A percentile compares a stretch with the other conserved stretches of the same genome.
phyloP scores from a whole-genome alignment of 306 rosid species.

The Arachis stenosperma region DNA sequence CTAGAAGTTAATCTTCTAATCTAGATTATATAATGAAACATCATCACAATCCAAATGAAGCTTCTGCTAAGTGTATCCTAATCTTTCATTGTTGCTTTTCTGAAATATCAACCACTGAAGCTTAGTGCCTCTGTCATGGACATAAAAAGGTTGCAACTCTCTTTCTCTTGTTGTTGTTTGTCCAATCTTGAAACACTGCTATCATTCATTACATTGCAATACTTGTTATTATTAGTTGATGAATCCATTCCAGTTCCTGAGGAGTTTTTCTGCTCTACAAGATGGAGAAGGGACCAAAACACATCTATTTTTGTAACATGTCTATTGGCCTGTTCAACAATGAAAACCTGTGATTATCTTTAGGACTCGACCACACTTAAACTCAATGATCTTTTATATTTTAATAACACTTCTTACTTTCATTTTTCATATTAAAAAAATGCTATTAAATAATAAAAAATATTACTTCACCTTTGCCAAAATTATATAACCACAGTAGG shows the following conservation, averaged over 20 bases:
- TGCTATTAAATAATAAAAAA: no score
- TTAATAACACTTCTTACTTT: no score
- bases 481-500: no score
- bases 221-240: slow-evolving; percentile 28
- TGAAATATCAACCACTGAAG: slow-evolving; percentile 17
- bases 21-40: slow-evolving; percentile 10
- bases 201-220: slow-evolving; percentile 33
- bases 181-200: neutral
- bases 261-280: slow-evolving; percentile 49
- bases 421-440: no score
- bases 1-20: neutral
- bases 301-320: slow-evolving; percentile 63
- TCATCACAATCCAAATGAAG: no score
- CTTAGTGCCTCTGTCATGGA: slow-evolving; percentile 41
- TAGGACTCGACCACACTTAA: no score
- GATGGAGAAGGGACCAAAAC: slow-evolving; percentile 44
- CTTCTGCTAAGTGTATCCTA: no score
- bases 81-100: slow-evolving; percentile 36
- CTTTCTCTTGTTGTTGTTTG: neutral
- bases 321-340: slow-evolving; percentile 49
- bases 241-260: slow-evolving; percentile 14
- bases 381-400: no score
- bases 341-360: neutral
- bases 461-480: no score
- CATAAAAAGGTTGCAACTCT: slow-evolving; percentile 45